A percentile compares a stretch with the other conserved stretches of the same genome.
These are phyloP conservation scores for Exserohilum turcica DNA, from an alignment of 2,329 filamentous ascomycete species.

Conservation along the genomic window DNA sequence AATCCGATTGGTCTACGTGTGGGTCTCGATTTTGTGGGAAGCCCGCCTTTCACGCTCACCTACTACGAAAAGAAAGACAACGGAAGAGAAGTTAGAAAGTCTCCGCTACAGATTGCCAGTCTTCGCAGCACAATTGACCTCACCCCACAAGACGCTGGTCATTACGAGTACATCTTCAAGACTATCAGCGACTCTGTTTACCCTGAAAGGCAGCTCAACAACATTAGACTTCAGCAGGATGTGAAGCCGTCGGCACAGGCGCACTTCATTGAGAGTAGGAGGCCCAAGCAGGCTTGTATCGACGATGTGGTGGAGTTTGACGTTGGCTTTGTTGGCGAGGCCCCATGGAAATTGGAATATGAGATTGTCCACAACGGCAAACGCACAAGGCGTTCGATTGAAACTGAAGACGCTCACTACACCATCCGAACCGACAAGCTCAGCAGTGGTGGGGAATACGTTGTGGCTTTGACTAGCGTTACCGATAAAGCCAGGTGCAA, in stretches of 20 bases:
- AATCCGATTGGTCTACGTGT: conserved; percentile 90
- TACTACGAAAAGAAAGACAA: conserved; percentile 71
- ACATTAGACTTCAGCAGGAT: conserved; percentile 77
- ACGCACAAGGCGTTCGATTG: conserved; percentile 69
- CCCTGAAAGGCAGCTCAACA: conserved; percentile 55
- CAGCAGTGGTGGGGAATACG: conserved; percentile 85
- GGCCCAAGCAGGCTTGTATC: conserved; percentile 73
- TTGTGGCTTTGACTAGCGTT: conserved; percentile 80
- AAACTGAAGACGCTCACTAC: conserved; percentile 67
- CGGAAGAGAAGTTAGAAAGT: conserved; percentile 59
- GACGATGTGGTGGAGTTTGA: conserved; percentile 78
- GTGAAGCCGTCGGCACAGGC: conserved; percentile 93
- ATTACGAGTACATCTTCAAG: conserved; percentile 84
- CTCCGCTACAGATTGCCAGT: conserved; percentile 62
- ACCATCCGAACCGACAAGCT: conserved; percentile 78
- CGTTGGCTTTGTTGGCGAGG: conserved; percentile 77
- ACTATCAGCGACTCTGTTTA: conserved; percentile 85
- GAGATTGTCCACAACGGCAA: conserved; percentile 90
- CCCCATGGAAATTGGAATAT: conserved; percentile 88
- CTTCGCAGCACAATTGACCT: conserved; percentile 84
- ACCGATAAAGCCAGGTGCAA: conserved; percentile 87
- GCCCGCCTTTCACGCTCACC: conserved; percentile 82
- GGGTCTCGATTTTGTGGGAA: conserved; percentile 86
- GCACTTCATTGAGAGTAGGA: conserved; percentile 63
- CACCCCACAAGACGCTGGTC: conserved; percentile 77